Evolutionary conservation across 2,329 filamentous ascomycete genomes (phyloP), one percentile per base, ranked within the genome.

Genomic region (Paraphaeosphaeria minitans): DNA sequence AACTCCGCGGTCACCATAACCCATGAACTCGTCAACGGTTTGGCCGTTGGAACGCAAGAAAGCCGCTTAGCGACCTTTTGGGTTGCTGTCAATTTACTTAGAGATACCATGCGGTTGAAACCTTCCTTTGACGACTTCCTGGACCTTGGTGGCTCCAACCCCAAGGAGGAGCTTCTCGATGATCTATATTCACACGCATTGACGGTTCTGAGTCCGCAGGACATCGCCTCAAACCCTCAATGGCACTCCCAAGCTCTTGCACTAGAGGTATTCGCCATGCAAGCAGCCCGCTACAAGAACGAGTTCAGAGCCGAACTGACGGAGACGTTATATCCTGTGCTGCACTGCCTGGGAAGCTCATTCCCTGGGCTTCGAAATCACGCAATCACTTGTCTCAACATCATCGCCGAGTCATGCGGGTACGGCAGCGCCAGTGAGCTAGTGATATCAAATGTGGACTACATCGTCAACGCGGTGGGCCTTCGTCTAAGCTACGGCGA

Each of bases 391-490:
- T 90, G 91, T 37, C 82, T 99, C 14, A 95, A 97, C 69, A 86
- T 87, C 19, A 81, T 97, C n/a, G 89, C 94, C 0, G 72, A 77
- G 2, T 84, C 89, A 0, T 97, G 92, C 68, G 87, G 85, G 1
- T 99, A 98, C 69, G 61, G 72, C 0, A 88, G 84, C 66, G 89
- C 94, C 4, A 89, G 89, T 27, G 87, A 91, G 16, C 81, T 99
- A 64, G 89, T 99, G 41, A 85, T 98, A 29, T 87, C 90, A 53
- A 99, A 99, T 61, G 93, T 92, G 16, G 95, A 99, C 76, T 99
- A 99, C 74, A 90, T 99, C 78, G 89, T 98, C 60, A 98, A 98
- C 71, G 92, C 95, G 0, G 87, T 99, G 16, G 92, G 91, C 0
- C 78, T 98, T 60, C 91, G 93, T 61, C 84, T 99, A 8, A 97